Base-by-base conservation (phyloP, 495 filamentous ascomycete genomes). In the Penicillium antarcticum region DNA sequence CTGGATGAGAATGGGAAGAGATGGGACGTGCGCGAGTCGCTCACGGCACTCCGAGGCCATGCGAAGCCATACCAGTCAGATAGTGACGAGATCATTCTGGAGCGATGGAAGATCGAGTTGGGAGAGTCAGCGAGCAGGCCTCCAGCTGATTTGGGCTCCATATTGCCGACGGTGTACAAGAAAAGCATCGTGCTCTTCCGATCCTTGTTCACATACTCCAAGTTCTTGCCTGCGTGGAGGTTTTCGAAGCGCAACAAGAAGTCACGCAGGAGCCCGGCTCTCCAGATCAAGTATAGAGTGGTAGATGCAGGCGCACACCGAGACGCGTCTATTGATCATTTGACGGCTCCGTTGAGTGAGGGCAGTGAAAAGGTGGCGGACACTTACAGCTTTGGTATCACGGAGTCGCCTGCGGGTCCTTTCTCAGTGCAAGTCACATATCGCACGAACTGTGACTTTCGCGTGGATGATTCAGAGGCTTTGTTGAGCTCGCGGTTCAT, bases 401-500 rank as follows among this genome's bases (percentile, higher is more conserved):
- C 91, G 3, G 87, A 92, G 45, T 89, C 89, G 4, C 92, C 92
- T 14, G 89, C 87, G 13, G 94, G 94, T 19, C 82, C 86, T 24
- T 86, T 98, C 56, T 85, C 84, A 31, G 82, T 91, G 41, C 79
- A 87, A 35, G 87, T 96, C 17, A 80, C 83, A 7, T 96, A 94
- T 67, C 88, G 94, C 48, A 87, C 80, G 32, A 87, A 91, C 60
- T 95, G 87, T 70, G 89, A 87, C 56, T 97, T 98, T 72, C 83
- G 88, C 14, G 83, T 96, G 14, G 92, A 95, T 58, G 90, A 96
- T 61, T 85, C 89, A 0, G 94, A 98, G 70, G 85, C 91, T 4
- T 68, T 97, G 16, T 63, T 98, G 31, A 96, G 92, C 69, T 96
- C 91, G n/a, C 86, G 88, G n/a, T 91, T 94, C 62, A 92, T 96